These are phyloP conservation scores for Cylindrotheca closterium DNA, from an alignment of 108 stramenopile species.

Conservation along the genomic window DNA sequence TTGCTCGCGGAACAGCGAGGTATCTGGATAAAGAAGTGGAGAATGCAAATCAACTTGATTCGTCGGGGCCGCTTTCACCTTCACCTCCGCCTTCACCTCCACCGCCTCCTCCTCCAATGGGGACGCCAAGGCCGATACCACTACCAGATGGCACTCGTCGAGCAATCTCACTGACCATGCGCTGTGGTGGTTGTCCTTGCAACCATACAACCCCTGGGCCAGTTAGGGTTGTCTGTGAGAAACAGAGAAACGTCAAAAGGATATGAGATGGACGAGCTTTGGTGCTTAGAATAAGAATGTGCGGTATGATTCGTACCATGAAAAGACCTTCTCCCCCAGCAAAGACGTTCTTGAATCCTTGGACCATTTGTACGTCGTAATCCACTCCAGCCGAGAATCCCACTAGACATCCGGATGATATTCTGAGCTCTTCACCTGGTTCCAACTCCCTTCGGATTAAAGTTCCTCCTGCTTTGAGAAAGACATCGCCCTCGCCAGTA, in stretches of 20 bases:
- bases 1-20: too few relatives aligned
- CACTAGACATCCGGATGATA: conserved; percentile 86
- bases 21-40: too few relatives aligned
- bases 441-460: conserved; percentile 76
- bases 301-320: too few relatives aligned
- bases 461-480: conserved; percentile 87
- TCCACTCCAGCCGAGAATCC: conserved; percentile 74
- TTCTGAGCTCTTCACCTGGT: conserved; percentile 74
- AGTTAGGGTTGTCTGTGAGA: conserved; percentile 66
- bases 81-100: conserved; percentile 43
- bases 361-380: conserved; percentile 80
- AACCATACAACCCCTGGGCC: conserved; percentile 91
- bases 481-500: conserved; percentile 84
- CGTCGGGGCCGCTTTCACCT: conserved; percentile 1
- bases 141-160: conserved; percentile 80
- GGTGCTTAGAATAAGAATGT: too few relatives aligned
- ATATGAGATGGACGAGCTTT: too few relatives aligned
- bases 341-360: conserved; percentile 89
- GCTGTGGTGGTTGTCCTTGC: conserved; percentile 79
- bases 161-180: conserved; percentile 88
- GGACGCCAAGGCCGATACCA: conserved; percentile 74
- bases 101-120: conserved; percentile 65
- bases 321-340: conserved; percentile 92
- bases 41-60: too few relatives aligned
- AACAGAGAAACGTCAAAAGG: neutral